Conservation (phyloP, 2,329 filamentous ascomycete species). For the Colletotrichum sp. region DNA sequence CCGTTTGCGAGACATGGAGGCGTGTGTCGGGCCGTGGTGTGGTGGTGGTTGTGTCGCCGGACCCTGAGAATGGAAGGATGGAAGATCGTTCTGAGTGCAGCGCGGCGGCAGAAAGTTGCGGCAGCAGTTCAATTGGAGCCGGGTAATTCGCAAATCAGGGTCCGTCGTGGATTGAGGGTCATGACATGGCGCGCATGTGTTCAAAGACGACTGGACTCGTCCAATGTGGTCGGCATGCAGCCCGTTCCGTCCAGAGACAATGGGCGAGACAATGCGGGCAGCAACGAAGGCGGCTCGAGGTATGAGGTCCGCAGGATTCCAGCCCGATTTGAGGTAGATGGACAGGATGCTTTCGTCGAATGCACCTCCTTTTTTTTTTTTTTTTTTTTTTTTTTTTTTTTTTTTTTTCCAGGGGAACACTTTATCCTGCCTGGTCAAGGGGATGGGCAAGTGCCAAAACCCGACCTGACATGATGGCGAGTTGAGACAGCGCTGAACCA, state of each 20-base stretch:
- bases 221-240: constrained; percentile 24
- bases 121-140: background rate
- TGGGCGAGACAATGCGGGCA: background rate
- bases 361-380: background rate
- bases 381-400: background rate
- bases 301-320: constrained; percentile 7
- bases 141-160: background rate
- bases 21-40: background rate
- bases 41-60: background rate
- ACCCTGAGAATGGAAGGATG: background rate
- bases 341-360: background rate
- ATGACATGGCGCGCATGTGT: constrained; percentile 19
- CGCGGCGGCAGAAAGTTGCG: background rate
- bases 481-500: background rate
- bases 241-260: constrained; percentile 3
- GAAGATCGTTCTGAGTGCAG: background rate
- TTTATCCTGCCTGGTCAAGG: background rate
- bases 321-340: constrained; percentile 6
- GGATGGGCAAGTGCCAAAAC: background rate
- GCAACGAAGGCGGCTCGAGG: constrained; percentile 13
- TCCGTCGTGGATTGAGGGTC: background rate
- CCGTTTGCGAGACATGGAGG: constrained; percentile 21
- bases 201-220: constrained; percentile 19
- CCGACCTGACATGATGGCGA: background rate
- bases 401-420: background rate